Evolutionary conservation across 257 asterid genomes (phyloP).

Genomic region (Sherardia arvensis): DNA sequence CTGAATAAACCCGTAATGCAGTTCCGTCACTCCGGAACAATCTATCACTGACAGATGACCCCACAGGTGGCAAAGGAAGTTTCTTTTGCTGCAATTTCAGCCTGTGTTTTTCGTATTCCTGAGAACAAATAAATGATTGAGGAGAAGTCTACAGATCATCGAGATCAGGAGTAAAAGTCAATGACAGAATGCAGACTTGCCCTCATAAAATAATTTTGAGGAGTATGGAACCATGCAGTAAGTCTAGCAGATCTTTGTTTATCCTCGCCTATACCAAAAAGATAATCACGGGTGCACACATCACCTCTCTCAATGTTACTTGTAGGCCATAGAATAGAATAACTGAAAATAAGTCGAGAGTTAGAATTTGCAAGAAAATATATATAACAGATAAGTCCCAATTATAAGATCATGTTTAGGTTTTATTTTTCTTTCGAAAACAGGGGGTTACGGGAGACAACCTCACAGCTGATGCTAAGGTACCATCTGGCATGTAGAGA

Average conservation of each 20-base stretch:
- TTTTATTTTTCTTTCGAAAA: neutral
- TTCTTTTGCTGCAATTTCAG: conserved; percentile 35
- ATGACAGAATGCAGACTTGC: conserved; percentile 29
- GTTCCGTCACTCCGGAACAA: conserved; percentile 34
- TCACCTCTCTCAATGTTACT: conserved; percentile 47
- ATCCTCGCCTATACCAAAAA: conserved; percentile 83
- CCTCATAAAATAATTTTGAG: conserved; percentile 61
- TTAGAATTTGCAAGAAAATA: conserved; percentile 11
- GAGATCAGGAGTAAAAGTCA: neutral
- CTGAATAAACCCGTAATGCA: conserved; percentile 70
- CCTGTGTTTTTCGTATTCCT: conserved; percentile 66
- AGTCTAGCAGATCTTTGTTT: conserved; percentile 94
- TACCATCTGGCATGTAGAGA: conserved; percentile 96
- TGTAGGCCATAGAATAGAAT: conserved; percentile 84
- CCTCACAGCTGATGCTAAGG: conserved; percentile 89
- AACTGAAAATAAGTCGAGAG: conserved; percentile 35
- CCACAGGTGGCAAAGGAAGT: conserved; percentile 25
- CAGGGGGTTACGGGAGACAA: conserved; percentile 18
- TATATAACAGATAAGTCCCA: neutral
- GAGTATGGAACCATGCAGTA: conserved; percentile 98
- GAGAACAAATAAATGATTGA: conserved; percentile 1
- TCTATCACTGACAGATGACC: conserved; percentile 34
- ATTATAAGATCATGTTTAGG: neutral
- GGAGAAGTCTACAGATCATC: neutral
- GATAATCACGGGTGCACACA: conserved; percentile 86